Base-by-base conservation (phyloP, 331 rosid species). In the Prunus yedoensis region DNA sequence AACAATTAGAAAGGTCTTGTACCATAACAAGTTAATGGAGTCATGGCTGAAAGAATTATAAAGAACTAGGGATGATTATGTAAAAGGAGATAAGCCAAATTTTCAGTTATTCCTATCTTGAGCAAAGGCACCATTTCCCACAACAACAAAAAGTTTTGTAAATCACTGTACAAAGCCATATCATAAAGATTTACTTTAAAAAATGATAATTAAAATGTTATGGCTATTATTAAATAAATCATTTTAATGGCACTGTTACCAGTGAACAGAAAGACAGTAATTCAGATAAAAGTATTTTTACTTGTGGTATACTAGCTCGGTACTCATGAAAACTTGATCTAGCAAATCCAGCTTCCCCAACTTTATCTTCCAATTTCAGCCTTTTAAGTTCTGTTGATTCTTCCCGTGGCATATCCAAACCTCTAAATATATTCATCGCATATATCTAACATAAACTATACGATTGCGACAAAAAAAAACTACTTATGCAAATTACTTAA, bases 311-410 rank as follows among this genome's bases (percentile, higher is more conserved):
- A 56, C 8, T 14, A 53, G 21, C 74, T 32, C 49, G 32, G 62
- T 51, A 54, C 2, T 46, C 18, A 70, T 53, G 17, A 25, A 28
- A 54, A 32, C 74, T 53, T 9, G 13, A 52, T 5, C 35, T n/a
- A 21, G 16, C 74, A 53, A 10, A 32, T 41, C 30, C 35, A 20
- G 14, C 16, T 3, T 43, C 32, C 50, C 74, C 63, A 52, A 70
- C 64, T 52, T 12, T 32, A 38, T 66, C 71, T 45, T 62, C 46
- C 68, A 62, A 62, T 62, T 62, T 32, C 23, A 62, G 68, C 46
- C 41, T 23, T 15, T 28, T 21, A 21, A 66, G 38, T 14, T 11
- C 62, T 5, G 27, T 70, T 70, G 45, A 14, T 3, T 70, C 51
- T 70, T 53, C 13, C 60, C 64, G 8, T 53, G 35, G 47, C 75